These are phyloP conservation scores for Elasticomyces elasticus DNA, from an alignment of 495 filamentous ascomycete genomes.

Conservation along the genomic window DNA sequence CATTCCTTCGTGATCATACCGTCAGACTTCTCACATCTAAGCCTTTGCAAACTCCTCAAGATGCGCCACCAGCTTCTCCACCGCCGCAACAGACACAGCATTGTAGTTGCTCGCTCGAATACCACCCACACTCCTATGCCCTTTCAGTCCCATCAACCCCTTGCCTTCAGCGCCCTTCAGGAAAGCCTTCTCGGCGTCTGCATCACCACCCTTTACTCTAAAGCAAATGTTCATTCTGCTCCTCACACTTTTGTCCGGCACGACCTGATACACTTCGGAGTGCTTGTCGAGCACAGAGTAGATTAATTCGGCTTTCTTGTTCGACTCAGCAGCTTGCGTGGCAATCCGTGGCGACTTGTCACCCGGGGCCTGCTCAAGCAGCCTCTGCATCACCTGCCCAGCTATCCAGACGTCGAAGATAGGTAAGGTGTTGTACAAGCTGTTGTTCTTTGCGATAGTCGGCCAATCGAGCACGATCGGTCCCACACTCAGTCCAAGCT, in stretches of 20 bases:
- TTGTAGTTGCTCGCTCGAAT: slow-evolving; percentile 52
- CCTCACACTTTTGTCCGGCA: slow-evolving; percentile 60
- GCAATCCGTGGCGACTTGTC: slow-evolving; percentile 50
- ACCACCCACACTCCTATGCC: slow-evolving; percentile 70
- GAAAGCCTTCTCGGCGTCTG: slow-evolving; percentile 64
- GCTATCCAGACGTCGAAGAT: slow-evolving; percentile 92
- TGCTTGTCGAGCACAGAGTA: slow-evolving; percentile 67
- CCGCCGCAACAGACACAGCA: slow-evolving; percentile 30
- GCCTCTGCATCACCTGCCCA: slow-evolving; percentile 65
- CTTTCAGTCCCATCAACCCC: slow-evolving; percentile 64
- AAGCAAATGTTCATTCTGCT: slow-evolving; percentile 93
- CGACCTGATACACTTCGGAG: slow-evolving; percentile 57
- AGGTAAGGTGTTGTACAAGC: slow-evolving; percentile 85
- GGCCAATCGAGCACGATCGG: slow-evolving; percentile 73
- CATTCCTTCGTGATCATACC: background rate
- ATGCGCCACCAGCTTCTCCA: slow-evolving; percentile 30
- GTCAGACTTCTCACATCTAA: background rate
- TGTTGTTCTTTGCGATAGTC: slow-evolving; percentile 74
- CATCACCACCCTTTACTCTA: slow-evolving; percentile 54
- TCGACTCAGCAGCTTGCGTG: slow-evolving; percentile 58
- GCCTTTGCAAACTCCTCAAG: slow-evolving; percentile 32
- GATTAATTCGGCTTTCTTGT: slow-evolving; percentile 61
- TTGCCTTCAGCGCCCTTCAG: slow-evolving; percentile 55
- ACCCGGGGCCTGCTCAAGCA: slow-evolving; percentile 41
- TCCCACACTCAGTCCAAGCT: slow-evolving; percentile 65